phyloP scores from a whole-genome alignment of 2,329 filamentous ascomycete species.

The Penicillium sclerotigenum region DNA sequence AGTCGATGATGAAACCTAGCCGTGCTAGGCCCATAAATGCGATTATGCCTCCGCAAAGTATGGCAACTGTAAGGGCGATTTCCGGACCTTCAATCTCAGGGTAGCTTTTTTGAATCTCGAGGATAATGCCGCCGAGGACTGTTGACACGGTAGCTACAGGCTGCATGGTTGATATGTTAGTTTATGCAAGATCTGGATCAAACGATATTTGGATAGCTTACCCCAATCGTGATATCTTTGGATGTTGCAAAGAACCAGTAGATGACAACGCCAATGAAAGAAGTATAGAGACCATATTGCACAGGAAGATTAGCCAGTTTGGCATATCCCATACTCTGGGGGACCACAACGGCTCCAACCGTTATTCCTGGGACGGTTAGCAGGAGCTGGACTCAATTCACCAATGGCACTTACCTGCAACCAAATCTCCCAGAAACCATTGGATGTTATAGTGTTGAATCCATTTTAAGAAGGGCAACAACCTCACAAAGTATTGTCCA shows the following conservation, averaged over 20 bases:
- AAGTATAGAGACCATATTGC: slow-evolving; percentile 85
- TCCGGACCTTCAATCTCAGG: slow-evolving; percentile 57
- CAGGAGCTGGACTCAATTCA: background rate
- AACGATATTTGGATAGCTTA: slow-evolving; percentile 45
- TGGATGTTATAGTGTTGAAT: slow-evolving; percentile 10
- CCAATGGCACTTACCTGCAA: background rate
- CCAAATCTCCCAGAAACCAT: slow-evolving; percentile 11
- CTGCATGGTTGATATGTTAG: slow-evolving; percentile 43
- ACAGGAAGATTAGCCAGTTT: slow-evolving; percentile 70
- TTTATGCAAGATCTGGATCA: background rate
- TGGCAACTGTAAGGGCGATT: slow-evolving; percentile 70
- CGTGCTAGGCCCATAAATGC: slow-evolving; percentile 72
- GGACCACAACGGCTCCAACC: slow-evolving; percentile 76
- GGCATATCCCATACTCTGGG: slow-evolving; percentile 92
- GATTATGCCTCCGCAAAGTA: slow-evolving; percentile 73
- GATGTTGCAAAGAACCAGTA: slow-evolving; percentile 98
- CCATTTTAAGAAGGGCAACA: slow-evolving; percentile 9
- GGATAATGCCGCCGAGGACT: slow-evolving; percentile 75
- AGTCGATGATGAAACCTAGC: slow-evolving; percentile 50
- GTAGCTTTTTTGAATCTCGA: slow-evolving; percentile 54
- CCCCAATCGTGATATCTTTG: slow-evolving; percentile 93
- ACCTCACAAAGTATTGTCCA: background rate
- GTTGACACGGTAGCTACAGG: slow-evolving; percentile 92
- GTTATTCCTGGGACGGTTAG: slow-evolving; percentile 48
- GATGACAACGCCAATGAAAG: slow-evolving; percentile 88